Base-by-base conservation (phyloP, 2,329 filamentous ascomycete species). In the Parastagonospora nodorum region DNA sequence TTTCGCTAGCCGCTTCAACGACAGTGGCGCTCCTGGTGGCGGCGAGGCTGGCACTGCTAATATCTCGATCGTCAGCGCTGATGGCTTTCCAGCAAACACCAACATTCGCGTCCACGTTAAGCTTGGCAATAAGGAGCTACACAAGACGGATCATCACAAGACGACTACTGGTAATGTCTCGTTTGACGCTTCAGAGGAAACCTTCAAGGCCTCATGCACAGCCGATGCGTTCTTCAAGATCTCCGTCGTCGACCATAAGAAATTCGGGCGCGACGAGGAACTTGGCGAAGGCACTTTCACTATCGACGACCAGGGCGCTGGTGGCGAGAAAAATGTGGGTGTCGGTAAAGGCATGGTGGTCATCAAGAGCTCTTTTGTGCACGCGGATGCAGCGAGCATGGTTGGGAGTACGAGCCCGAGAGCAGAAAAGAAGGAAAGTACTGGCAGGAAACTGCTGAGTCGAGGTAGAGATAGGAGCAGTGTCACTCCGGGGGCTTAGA, bases 91-190 rank as follows among this genome's bases (percentile, higher is more conserved):
- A 12, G 77, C 87, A 1, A 84, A 84, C 5, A 82, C 90, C 5
- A 90, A 95, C 68, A 77, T 96, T n/a, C 92, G 90, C 66, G 84
- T 96, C 41, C 76, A 84, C 50, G 77, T 96, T 60, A 86, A 85
- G 48, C 85, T 89, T 60, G 83, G 82, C 42, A 55, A 56, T 35
- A 97, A 94, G 77, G 84, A 88, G 39, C 79, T 99, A 39, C 87
- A 92, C 77, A 97, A 97, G 80, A 97, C 92, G 16, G 96, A 96
- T 72, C 88, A 94, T 58, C 84, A 89, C 77, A 96, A 96, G 74
- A 82, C 87, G 0, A 77, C 83, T 2, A 78, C 78, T 1, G 90
- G 88, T 1, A 56, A 55, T 24, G 67, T 69, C n/a, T 83, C 90
- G 54, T 81, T 78, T 8, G 77, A 81, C 42, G 90, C 19, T 24